Evolutionary conservation across 371 early-diverging fungal genomes (phyloP).

Genomic region (Zychaea mexicana): DNA sequence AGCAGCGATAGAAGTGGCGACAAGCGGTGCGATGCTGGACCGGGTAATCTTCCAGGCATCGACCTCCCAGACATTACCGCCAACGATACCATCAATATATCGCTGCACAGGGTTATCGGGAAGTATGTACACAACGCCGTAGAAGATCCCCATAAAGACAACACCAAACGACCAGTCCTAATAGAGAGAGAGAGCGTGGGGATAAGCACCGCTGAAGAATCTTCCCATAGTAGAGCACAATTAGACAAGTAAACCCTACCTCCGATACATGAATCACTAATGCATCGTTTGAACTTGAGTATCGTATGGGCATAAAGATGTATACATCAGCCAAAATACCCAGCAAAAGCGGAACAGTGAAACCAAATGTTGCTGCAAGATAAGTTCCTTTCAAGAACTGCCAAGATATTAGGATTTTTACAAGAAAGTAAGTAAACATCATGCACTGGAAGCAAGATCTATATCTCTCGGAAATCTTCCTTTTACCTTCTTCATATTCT

Average conservation of each 20-base stretch:
- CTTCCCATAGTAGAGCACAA: too few species aligned
- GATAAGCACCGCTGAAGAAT: too few species aligned
- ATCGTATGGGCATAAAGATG: conserved; percentile 54
- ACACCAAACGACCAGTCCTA: conserved; percentile 68
- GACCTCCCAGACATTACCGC: conserved; percentile 30
- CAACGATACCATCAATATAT: conserved; percentile 28
- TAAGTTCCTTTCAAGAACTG: conserved; percentile 33
- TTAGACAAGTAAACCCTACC: conserved; percentile 47
- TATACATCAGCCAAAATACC: conserved; percentile 62
- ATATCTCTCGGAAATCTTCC: background rate
- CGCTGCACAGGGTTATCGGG: conserved; percentile 47
- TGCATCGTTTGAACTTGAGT: conserved; percentile 30
- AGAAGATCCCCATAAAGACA: conserved; percentile 55
- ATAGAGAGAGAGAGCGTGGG: background rate
- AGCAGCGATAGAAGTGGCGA: conserved; percentile 14
- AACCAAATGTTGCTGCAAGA: conserved; percentile 43
- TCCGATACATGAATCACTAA: conserved; percentile 51
- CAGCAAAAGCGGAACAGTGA: conserved; percentile 54
- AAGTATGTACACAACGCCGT: conserved; percentile 45
- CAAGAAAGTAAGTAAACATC: too few species aligned
- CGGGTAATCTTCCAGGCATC: conserved; percentile 32
- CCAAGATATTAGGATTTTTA: background rate
- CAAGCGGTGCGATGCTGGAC: conserved; percentile 33
- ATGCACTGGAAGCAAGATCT: background rate
- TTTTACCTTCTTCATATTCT: conserved; percentile 7